Evolutionary conservation across 768 basidiomycete species (phyloP).

Genomic region (Lentinula edodes): DNA sequence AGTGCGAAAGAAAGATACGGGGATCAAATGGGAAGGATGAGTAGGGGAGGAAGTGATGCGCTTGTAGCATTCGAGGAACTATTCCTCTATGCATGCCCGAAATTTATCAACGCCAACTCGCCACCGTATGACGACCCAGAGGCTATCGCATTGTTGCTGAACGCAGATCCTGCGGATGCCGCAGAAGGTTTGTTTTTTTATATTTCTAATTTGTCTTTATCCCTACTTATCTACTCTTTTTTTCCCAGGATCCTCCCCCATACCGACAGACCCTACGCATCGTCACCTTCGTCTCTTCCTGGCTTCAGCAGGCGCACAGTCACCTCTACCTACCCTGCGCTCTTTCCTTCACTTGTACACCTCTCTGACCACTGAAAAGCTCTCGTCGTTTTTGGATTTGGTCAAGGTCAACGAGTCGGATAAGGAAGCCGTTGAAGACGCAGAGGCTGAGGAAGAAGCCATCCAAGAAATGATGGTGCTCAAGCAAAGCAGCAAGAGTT

Average conservation of each 20-base stretch:
- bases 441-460: slow-evolving; percentile 85
- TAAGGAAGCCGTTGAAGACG: neutral
- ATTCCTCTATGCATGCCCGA: slow-evolving; percentile 91
- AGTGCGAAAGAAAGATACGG: slow-evolving; percentile 89
- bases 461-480: slow-evolving; percentile 96
- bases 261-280: slow-evolving; percentile 66
- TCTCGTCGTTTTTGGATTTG: slow-evolving; percentile 76
- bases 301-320: slow-evolving; percentile 68
- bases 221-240: neutral
- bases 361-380: slow-evolving; percentile 84
- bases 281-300: slow-evolving; percentile 86
- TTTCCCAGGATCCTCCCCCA: slow-evolving; percentile 9
- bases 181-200: slow-evolving; percentile 13
- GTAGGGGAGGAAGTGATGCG: slow-evolving; percentile 72
- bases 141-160: slow-evolving; percentile 46
- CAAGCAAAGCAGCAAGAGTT: slow-evolving; percentile 81
- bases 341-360: slow-evolving; percentile 96
- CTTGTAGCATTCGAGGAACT: slow-evolving; percentile 85
- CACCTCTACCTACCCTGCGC: slow-evolving; percentile 77
- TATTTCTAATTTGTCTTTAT: neutral
- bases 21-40: slow-evolving; percentile 87
- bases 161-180: slow-evolving; percentile 31
- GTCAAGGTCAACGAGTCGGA: neutral
- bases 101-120: slow-evolving; percentile 92
- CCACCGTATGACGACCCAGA: slow-evolving; percentile 85